These are phyloP conservation scores for Oenanthe sinensis DNA, from an alignment of 129 eudicot species.

Conservation along the genomic window DNA sequence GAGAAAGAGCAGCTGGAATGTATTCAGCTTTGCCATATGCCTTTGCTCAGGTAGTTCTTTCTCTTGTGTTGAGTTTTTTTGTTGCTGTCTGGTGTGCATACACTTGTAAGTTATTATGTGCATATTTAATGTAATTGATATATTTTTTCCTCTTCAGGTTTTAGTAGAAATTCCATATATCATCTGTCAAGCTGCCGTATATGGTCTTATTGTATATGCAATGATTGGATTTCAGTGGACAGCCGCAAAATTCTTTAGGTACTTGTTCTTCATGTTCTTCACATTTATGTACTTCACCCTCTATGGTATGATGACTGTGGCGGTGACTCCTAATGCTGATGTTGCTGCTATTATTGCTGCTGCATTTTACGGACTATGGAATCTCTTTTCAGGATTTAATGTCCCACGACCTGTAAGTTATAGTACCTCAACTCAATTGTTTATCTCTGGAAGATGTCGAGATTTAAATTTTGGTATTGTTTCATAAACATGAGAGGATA, in stretches of 20 bases:
- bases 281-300: slow-evolving; percentile 4
- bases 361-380: slow-evolving; percentile 5
- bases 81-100: neutral
- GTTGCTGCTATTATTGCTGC: neutral
- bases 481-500: neutral
- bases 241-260: slow-evolving; percentile 1
- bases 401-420: slow-evolving; percentile 5
- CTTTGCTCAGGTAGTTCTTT: slow-evolving; percentile 18
- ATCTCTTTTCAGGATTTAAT: neutral
- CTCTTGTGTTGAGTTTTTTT: neutral
- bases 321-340: neutral
- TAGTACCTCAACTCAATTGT: neutral
- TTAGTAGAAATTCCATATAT: slow-evolving; percentile 7
- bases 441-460: neutral
- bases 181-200: neutral
- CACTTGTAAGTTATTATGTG: neutral
- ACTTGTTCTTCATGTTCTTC: slow-evolving; percentile 9
- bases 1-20: slow-evolving; percentile 8
- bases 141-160: neutral
- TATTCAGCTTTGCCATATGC: slow-evolving; percentile 26
- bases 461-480: neutral
- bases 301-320: slow-evolving; percentile 9
- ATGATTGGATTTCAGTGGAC: slow-evolving; percentile 5
- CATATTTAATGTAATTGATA: neutral
- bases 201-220: slow-evolving; percentile 2